Percentiles rank a stretch among this genome's conserved stretches.
phyloP scores from a whole-genome alignment of 495 filamentous ascomycete species.

The Zalerion maritima region DNA sequence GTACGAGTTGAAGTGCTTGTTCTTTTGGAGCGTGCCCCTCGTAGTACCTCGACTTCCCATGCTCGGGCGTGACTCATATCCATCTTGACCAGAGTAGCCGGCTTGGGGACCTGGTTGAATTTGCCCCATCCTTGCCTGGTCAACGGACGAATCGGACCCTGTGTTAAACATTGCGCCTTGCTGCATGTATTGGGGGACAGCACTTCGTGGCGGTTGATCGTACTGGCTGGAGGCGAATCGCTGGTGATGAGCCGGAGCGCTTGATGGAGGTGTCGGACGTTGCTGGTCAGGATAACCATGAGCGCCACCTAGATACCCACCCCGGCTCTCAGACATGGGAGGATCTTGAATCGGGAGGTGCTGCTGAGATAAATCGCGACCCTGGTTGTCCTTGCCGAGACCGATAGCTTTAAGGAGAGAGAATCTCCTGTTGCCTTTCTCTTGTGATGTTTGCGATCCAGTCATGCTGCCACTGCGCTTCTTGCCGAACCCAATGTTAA shows the following conservation, averaged over 20 bases:
- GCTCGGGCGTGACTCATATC: conserved; percentile 12
- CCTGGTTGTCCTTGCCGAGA: conserved; percentile 31
- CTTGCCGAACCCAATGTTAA: conserved; percentile 57
- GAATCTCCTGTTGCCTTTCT: conserved; percentile 49
- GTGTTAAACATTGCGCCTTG: conserved; percentile 29
- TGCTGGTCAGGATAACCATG: conserved; percentile 13
- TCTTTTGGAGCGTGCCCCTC: conserved; percentile 59
- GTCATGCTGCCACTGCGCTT: conserved; percentile 49
- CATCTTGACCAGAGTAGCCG: conserved; percentile 22
- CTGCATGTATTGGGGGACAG: conserved; percentile 25
- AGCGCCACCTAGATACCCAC: conserved; percentile 29
- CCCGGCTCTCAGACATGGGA: conserved; percentile 18
- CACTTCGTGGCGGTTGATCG: conserved; percentile 11
- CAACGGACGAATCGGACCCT: conserved; percentile 33
- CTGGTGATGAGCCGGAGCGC: conserved; percentile 11
- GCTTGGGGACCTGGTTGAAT: conserved; percentile 18
- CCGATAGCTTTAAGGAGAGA: conserved; percentile 52
- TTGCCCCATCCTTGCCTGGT: conserved; percentile 13
- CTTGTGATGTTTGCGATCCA: conserved; percentile 34
- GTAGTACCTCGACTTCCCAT: conserved; percentile 25
- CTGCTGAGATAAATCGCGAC: conserved; percentile 24
- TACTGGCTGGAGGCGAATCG: conserved; percentile 11
- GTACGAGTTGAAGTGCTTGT: conserved; percentile 74
- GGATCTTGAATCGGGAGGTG: conserved; percentile 35
- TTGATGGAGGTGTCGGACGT: conserved; percentile 6